Percentiles rank a stretch among this genome's conserved stretches.
Evolutionary conservation across 148 eudicot species (phyloP).

Genomic region (Simmondsia chinensis): DNA sequence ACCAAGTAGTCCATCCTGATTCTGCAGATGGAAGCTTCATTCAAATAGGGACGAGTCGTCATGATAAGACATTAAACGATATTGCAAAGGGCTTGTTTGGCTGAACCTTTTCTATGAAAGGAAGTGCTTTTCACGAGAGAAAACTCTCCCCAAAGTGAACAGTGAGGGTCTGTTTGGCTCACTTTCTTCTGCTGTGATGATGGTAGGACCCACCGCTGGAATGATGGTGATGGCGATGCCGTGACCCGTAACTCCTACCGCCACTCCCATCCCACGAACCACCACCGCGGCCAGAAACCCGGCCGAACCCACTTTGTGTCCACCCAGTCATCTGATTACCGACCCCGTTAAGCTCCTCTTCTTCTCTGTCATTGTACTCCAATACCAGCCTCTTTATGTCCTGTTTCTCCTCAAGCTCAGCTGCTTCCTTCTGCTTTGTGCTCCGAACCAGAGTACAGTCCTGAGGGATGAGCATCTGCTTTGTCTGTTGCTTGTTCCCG

Average conservation of each 20-base stretch:
- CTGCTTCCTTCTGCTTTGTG: constrained; percentile 94
- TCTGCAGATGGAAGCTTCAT: no score
- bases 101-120: no score
- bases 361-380: constrained; percentile 96
- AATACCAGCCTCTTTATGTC: constrained; percentile 85
- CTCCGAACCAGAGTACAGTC: constrained; percentile 85
- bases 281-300: constrained; percentile 44
- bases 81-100: no score
- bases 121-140: no score
- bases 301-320: constrained; percentile 48
- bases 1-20: no score
- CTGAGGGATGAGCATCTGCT: constrained; percentile 84
- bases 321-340: constrained; percentile 44
- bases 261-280: constrained; percentile 68
- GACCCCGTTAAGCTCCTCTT: constrained; percentile 69
- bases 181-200: constrained; percentile 67
- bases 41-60: no score
- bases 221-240: constrained; percentile 54
- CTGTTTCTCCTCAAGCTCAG: constrained; percentile 96
- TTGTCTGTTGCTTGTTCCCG: constrained; percentile 90
- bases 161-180: no score
- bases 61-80: no score
- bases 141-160: no score
- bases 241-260: constrained; percentile 53
- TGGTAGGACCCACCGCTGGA: constrained; percentile 66